Evolutionary conservation across 2,329 filamentous ascomycete species (phyloP).

Genomic region (Colletotrichum agaves): DNA sequence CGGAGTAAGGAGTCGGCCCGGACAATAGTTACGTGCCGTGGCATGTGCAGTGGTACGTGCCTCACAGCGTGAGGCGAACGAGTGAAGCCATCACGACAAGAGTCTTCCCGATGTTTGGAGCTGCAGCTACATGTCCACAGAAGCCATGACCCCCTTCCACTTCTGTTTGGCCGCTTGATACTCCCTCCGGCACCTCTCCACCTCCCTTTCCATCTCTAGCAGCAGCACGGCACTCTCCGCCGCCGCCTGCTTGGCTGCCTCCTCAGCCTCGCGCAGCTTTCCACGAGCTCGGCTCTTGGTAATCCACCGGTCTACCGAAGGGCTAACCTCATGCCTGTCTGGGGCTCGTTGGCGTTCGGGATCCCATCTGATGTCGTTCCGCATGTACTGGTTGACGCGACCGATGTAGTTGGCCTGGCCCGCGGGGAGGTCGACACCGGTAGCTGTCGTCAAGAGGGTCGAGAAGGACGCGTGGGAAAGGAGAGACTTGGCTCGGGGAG

Average conservation of each 20-base stretch:
- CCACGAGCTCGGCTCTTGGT: background rate
- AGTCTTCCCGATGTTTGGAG: background rate
- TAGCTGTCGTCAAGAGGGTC: background rate
- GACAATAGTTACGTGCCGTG: no score
- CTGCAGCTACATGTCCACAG: background rate
- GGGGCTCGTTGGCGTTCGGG: background rate
- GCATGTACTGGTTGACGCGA: background rate
- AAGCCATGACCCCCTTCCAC: background rate
- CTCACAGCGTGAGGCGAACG: no score
- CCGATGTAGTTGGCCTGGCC: background rate
- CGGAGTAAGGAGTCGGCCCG: no score
- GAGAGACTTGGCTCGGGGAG: background rate
- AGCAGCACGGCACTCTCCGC: background rate
- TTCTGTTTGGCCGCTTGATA: background rate
- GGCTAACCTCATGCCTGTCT: background rate
- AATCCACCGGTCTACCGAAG: background rate
- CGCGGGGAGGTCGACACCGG: background rate
- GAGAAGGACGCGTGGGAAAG: background rate
- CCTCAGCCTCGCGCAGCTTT: background rate
- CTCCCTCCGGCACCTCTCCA: background rate
- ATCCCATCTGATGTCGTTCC: background rate
- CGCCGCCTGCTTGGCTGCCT: background rate
- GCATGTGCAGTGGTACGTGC: no score
- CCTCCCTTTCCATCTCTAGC: background rate
- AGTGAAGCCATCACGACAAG: no score